These are phyloP conservation scores for Globisporangium cystogenes DNA, from an alignment of 352 stramenopile species.

Conservation along the genomic window DNA sequence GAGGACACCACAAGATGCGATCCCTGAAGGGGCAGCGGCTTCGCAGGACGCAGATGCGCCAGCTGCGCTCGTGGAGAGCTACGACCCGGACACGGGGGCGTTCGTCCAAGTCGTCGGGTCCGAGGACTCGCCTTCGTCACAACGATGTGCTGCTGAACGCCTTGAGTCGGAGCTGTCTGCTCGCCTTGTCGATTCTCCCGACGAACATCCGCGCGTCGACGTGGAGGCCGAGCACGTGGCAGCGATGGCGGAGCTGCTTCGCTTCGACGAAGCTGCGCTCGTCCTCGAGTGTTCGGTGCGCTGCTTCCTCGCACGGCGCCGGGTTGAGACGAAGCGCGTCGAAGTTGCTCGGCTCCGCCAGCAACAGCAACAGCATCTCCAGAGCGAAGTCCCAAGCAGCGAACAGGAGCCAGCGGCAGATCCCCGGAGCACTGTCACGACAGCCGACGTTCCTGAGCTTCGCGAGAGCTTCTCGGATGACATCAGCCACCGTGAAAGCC, in stretches of 20 bases:
- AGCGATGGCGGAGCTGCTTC: slow-evolving; percentile 1
- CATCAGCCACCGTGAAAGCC: too few relatives aligned
- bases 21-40: background rate
- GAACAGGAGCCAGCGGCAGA: too few relatives aligned
- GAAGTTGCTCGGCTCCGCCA: background rate
- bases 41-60: background rate
- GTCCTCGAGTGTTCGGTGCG: slow-evolving; percentile 11
- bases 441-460: background rate
- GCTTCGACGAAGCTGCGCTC: slow-evolving; percentile 13
- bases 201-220: background rate
- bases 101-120: slow-evolving; percentile 2
- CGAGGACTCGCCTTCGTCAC: too few relatives aligned
- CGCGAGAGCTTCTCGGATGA: background rate
- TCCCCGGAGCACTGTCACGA: too few relatives aligned
- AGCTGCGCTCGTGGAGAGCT: slow-evolving; percentile 8
- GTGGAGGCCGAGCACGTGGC: background rate
- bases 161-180: background rate
- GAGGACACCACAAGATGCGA: background rate
- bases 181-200: background rate
- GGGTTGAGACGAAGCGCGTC: slow-evolving; percentile 2
- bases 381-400: background rate
- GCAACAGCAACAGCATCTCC: background rate
- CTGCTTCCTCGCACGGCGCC: slow-evolving; percentile 13
- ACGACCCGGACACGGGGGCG: slow-evolving; percentile 6
- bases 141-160: background rate